phyloP scores from a whole-genome alignment of 768 basidiomycete genomes.

The Phylloporus arenicola region DNA sequence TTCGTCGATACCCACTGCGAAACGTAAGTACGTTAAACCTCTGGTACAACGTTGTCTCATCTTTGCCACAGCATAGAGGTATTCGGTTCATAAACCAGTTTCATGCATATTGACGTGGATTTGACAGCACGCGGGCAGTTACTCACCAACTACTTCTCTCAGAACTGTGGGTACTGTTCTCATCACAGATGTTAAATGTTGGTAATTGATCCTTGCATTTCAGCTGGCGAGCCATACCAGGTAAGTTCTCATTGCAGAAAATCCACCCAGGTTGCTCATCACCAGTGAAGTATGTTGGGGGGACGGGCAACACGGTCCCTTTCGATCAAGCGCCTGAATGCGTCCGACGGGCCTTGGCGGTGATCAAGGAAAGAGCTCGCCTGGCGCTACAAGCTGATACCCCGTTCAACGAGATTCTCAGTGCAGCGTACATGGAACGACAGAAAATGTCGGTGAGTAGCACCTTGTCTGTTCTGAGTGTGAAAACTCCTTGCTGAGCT shows the following conservation, averaged over 20 bases:
- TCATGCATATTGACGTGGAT: slow-evolving; percentile 5
- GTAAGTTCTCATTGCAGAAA: slow-evolving; percentile 31
- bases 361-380: slow-evolving; percentile 53
- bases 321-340: slow-evolving; percentile 54
- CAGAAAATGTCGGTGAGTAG: slow-evolving; percentile 74
- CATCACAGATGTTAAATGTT: not conserved
- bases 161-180: slow-evolving; percentile 56
- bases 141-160: slow-evolving; percentile 79
- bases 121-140: slow-evolving; percentile 59
- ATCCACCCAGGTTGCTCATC: slow-evolving; percentile 6
- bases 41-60: slow-evolving; percentile 7
- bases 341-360: slow-evolving; percentile 49
- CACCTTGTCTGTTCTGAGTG: not conserved
- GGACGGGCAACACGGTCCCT: slow-evolving; percentile 66
- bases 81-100: slow-evolving; percentile 4
- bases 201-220: slow-evolving; percentile 1
- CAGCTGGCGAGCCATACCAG: slow-evolving; percentile 79
- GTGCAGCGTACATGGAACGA: slow-evolving; percentile 79
- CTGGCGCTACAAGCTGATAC: slow-evolving; percentile 38
- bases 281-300: slow-evolving; percentile 62
- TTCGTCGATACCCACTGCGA: slow-evolving; percentile 70
- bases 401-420: slow-evolving; percentile 73
- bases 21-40: slow-evolving; percentile 35
- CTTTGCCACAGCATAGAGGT: slow-evolving; percentile 62
- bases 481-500: slow-evolving; percentile 4